These are phyloP conservation scores for Fennellomyces sp. DNA, from an alignment of 371 early-diverging fungal species.

Conservation along the genomic window DNA sequence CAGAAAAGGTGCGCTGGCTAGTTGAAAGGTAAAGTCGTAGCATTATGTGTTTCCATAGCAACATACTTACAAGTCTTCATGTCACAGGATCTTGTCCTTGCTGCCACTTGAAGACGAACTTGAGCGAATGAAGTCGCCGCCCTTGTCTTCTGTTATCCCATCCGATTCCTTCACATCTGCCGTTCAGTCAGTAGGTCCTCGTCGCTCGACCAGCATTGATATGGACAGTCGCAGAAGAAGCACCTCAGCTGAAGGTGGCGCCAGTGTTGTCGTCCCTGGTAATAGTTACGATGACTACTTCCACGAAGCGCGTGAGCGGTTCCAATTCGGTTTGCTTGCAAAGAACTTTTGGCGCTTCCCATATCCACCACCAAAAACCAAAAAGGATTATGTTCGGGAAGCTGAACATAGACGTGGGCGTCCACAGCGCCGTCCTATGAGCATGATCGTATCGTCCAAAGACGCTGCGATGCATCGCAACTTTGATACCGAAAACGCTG, in stretches of 20 bases:
- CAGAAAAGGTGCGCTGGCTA: conserved; percentile 51
- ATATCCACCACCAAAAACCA: conserved; percentile 47
- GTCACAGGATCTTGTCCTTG: conserved; percentile 41
- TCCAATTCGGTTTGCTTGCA: conserved; percentile 50
- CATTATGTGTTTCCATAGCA: not conserved
- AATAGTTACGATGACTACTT: conserved; percentile 58
- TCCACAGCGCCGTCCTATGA: conserved; percentile 35
- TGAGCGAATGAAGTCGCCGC: conserved; percentile 50
- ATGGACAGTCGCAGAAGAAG: conserved; percentile 2
- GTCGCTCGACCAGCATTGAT: conserved; percentile 8
- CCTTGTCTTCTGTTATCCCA: conserved; percentile 39
- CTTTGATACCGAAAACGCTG: conserved; percentile 1
- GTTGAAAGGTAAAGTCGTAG: conserved; percentile 44
- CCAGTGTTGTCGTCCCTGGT: conserved; percentile 42
- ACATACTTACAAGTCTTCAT: not conserved
- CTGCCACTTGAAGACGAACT: conserved; percentile 56
- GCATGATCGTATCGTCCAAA: conserved; percentile 27
- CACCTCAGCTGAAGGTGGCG: conserved; percentile 3
- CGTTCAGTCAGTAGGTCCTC: conserved; percentile 17
- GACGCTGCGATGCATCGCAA: conserved; percentile 9
- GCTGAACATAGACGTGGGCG: conserved; percentile 46
- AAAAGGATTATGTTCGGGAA: conserved; percentile 39
- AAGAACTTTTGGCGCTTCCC: conserved; percentile 52
- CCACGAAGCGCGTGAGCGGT: conserved; percentile 53
- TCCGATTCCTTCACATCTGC: conserved; percentile 37